Conservation (phyloP, 257 asterid species). For the Capsicum chinense region DNA sequence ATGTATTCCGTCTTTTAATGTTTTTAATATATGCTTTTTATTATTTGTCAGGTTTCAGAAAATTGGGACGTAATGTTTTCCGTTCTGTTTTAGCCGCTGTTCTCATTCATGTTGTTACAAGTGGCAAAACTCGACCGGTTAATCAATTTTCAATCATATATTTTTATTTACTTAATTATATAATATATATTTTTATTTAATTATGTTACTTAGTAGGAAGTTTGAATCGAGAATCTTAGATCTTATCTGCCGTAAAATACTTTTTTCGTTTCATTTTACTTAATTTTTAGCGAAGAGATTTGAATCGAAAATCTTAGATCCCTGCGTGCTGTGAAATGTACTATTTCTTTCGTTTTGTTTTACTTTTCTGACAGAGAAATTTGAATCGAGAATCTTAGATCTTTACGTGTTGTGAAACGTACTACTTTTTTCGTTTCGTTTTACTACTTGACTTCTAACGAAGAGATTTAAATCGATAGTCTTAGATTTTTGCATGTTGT, state of each 20-base stretch:
- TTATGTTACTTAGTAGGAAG: not conserved
- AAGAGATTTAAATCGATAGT: too few species aligned
- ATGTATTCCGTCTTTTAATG: not conserved
- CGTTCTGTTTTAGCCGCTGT: slow-evolving; percentile 66
- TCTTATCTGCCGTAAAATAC: not conserved
- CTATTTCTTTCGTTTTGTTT: too few species aligned
- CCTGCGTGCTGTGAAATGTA: too few species aligned
- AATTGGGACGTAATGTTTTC: slow-evolving; percentile 63
- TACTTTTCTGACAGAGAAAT: too few species aligned
- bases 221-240: not conserved
- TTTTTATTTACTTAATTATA: not conserved
- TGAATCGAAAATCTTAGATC: too few species aligned
- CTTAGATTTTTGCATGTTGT: too few species aligned
- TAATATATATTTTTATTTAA: not conserved
- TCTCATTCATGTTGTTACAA: slow-evolving; percentile 71
- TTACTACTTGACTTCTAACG: too few species aligned
- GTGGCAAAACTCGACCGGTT: slow-evolving; percentile 85
- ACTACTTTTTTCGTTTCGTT: too few species aligned
- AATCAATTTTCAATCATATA: not conserved
- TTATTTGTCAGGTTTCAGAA: slow-evolving; percentile 68
- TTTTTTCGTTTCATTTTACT: too few species aligned
- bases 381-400: too few species aligned
- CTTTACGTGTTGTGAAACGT: too few species aligned
- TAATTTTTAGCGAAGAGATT: too few species aligned
- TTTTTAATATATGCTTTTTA: not conserved